These are phyloP conservation scores for Dictyostelium capitatum DNA, from an alignment of 78 protist species.

Conservation along the genomic window DNA sequence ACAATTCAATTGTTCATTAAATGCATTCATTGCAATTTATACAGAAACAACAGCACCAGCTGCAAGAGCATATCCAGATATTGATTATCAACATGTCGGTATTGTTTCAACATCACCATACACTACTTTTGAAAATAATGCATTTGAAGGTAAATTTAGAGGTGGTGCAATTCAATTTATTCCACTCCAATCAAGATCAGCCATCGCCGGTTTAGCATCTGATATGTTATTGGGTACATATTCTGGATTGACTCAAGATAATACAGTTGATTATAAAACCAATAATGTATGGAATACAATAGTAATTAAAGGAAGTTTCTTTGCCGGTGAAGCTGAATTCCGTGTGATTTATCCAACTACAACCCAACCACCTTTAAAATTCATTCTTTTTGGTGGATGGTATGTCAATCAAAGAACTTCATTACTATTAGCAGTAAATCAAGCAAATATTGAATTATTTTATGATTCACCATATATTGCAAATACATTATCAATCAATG, in stretches of 20 bases:
- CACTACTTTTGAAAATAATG: neutral
- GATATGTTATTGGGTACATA: neutral
- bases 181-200: slow-evolving; percentile 11
- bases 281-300: slow-evolving; percentile 3
- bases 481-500: neutral
- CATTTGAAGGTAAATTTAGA: slow-evolving; percentile 12
- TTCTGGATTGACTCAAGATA: neutral
- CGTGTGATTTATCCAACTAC: neutral
- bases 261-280: neutral
- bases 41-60: neutral
- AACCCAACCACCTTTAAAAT: neutral
- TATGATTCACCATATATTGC: slow-evolving; percentile 12
- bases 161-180: slow-evolving; percentile 13
- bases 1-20: neutral
- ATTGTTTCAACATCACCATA: slow-evolving; percentile 4
- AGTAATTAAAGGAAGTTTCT: neutral
- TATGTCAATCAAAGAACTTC: neutral
- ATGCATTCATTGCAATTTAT: neutral
- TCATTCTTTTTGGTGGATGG: slow-evolving; percentile 2
- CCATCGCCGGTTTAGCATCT: neutral
- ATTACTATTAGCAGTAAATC: neutral
- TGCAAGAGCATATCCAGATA: slow-evolving; percentile 2
- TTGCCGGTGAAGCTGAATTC: neutral
- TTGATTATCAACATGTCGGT: neutral
- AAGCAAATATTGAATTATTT: neutral